Percentiles rank a stretch among this genome's conserved stretches.
Conservation (phyloP, 2,329 filamentous ascomycete species). For the Cercospora brassicicola region DNA sequence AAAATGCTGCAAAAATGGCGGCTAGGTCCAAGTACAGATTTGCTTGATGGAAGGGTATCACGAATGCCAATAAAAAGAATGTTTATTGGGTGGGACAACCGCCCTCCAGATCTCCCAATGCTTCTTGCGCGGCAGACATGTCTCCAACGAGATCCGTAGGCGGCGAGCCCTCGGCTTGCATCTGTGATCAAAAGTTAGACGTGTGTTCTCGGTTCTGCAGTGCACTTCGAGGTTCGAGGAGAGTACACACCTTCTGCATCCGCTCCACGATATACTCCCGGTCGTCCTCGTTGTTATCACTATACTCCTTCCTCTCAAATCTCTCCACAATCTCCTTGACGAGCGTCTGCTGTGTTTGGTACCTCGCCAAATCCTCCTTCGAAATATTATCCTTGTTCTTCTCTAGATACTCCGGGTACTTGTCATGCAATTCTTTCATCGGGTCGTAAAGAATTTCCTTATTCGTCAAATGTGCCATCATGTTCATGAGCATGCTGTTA, state of each 20-base stretch:
- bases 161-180: constrained; percentile 93
- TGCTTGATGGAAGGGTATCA: constrained; percentile 30
- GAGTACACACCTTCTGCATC: constrained; percentile 82
- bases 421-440: constrained; percentile 93
- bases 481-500: constrained; percentile 89
- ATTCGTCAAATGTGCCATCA: constrained; percentile 99
- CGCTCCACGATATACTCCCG: constrained; percentile 91
- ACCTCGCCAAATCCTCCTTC: constrained; percentile 72
- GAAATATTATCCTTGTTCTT: constrained; percentile 69
- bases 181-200: constrained; percentile 57
- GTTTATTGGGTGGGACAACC: constrained; percentile 64
- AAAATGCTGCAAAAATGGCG: neutral
- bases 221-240: neutral
- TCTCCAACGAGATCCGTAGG: constrained; percentile 89
- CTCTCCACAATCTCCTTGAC: constrained; percentile 84
- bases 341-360: constrained; percentile 74
- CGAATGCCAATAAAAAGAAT: constrained; percentile 22
- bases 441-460: constrained; percentile 98
- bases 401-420: constrained; percentile 86
- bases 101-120: constrained; percentile 55
- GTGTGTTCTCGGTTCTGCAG: neutral
- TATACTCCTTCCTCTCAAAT: constrained; percentile 80
- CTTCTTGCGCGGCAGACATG: constrained; percentile 77
- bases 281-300: constrained; percentile 76
- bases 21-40: constrained; percentile 3